Conservation (phyloP, 2,329 filamentous ascomycete species). For the Ophiostoma tasmaniense region DNA sequence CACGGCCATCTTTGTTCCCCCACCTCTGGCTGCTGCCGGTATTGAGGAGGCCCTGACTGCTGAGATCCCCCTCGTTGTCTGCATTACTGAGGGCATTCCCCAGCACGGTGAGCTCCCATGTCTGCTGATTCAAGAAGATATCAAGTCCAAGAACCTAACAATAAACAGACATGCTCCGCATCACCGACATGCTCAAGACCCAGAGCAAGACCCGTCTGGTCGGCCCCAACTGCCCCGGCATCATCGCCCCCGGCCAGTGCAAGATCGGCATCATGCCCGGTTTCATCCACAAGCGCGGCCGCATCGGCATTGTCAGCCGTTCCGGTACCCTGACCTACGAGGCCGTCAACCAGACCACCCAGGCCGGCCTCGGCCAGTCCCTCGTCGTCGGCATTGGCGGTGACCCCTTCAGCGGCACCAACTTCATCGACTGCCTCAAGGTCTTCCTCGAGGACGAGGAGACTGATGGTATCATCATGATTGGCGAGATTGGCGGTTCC, state of each 20-base stretch:
- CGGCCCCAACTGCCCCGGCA: slow-evolving; percentile 95
- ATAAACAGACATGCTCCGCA: slow-evolving; percentile 85
- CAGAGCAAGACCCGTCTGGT: slow-evolving; percentile 96
- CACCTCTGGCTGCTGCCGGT: slow-evolving; percentile 82
- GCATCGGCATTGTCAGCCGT: slow-evolving; percentile 96
- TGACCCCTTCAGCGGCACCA: slow-evolving; percentile 97
- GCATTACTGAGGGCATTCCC: slow-evolving; percentile 96
- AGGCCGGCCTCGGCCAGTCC: slow-evolving; percentile 92
- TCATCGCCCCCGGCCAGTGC: slow-evolving; percentile 92
- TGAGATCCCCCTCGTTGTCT: slow-evolving; percentile 90
- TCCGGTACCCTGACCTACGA: slow-evolving; percentile 98
- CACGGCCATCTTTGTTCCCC: slow-evolving; percentile 95
- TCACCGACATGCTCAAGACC: slow-evolving; percentile 94
- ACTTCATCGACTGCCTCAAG: slow-evolving; percentile 98
- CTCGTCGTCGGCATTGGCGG: slow-evolving; percentile 97
- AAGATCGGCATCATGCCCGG: slow-evolving; percentile 99
- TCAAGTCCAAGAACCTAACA: background rate
- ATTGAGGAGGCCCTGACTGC: slow-evolving; percentile 94
- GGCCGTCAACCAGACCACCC: slow-evolving; percentile 98
- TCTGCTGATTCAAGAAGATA: background rate
- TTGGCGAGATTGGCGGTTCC: slow-evolving; percentile 95
- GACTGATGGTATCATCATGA: slow-evolving; percentile 99
- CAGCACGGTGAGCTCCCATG: slow-evolving; percentile 67
- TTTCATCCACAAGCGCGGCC: slow-evolving; percentile 99
- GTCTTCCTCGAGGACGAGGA: slow-evolving; percentile 94